Percentiles rank a stretch among this genome's conserved stretches.
These are phyloP conservation scores for Hebeloma cylindrosporum DNA, from an alignment of 768 basidiomycete species.

Conservation along the genomic window DNA sequence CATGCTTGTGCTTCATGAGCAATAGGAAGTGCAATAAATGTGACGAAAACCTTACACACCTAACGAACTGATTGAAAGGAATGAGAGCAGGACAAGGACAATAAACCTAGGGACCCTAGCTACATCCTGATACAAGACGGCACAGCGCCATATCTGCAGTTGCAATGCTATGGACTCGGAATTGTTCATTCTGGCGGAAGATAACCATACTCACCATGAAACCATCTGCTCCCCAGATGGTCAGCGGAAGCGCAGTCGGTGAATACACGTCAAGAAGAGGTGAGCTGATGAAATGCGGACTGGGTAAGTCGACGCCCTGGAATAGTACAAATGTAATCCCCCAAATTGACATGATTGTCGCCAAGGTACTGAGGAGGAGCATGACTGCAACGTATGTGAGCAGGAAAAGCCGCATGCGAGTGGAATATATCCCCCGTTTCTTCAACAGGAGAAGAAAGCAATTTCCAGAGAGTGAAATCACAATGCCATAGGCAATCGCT, in stretches of 20 bases:
- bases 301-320: background rate
- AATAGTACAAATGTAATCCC: constrained; percentile 2
- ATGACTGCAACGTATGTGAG: constrained; percentile 7
- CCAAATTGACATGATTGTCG: constrained; percentile 3
- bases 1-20: background rate
- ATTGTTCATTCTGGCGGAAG: background rate
- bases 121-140: constrained; percentile 7
- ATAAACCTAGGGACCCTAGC: background rate
- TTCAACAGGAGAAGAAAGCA: constrained; percentile 1
- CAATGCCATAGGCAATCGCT: background rate
- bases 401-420: constrained; percentile 5
- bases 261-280: constrained; percentile 3
- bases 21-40: background rate
- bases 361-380: constrained; percentile 3
- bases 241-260: constrained; percentile 8
- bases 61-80: constrained; percentile 3
- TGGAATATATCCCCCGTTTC: background rate
- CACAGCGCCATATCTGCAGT: constrained; percentile 13
- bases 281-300: background rate
- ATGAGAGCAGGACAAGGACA: background rate
- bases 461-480: background rate
- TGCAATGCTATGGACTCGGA: background rate
- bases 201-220: constrained; percentile 9
- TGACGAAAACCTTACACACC: background rate
- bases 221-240: constrained; percentile 13